Evolutionary conservation across 495 filamentous ascomycete genomes (phyloP), one percentile per base, ranked within the genome.

Genomic region (Hypoxylon lienhwacheense): DNA sequence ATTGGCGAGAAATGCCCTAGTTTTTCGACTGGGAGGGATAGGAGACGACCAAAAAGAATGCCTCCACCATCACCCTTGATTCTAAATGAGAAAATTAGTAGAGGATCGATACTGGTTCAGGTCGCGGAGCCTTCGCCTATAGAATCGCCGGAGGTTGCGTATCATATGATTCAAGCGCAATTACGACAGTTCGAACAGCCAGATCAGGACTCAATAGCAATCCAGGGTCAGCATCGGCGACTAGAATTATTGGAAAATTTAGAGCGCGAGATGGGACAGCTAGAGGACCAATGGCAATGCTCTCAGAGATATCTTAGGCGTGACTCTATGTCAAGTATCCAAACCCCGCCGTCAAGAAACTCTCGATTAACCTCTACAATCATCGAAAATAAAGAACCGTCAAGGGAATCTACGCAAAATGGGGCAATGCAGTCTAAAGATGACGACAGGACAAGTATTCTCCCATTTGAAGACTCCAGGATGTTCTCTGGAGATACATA

Each of bases 1-100:
- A 63, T 80, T 17, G 79, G 79, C 15, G 78, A 82, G 15, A 70
- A 76, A 8, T 75, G 76, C 31, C 79, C 77, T 11, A 68, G 73
- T 2, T 82, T 82, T 65, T 81, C 78, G 4, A 69, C 66, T n/a
- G 64, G 75, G 45, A 71, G 66, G 56, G 65, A 66, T 10, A 66
- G 61, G 55, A 51, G 59, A 22, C 57, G 72, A 45, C 53, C 64
- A 14, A 67, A 71, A 10, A 75, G 74, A 48, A 73, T 76, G 68
- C 68, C 74, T 7, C 72, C 77, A 7, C 77, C 79, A 4, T 66
- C 76, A 10, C 79, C 77, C 28, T 64, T 82, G 10, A 64, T 73
- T 36, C 46, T 81, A 7, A 70, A 69, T 33, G 59, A 49, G 1
- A 61, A 43, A 14, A 58, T 28, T 46, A 68, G 47, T 15, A 75